Base-by-base conservation (phyloP, 2,329 filamentous ascomycete genomes). In the Aspergillus sp. region DNA sequence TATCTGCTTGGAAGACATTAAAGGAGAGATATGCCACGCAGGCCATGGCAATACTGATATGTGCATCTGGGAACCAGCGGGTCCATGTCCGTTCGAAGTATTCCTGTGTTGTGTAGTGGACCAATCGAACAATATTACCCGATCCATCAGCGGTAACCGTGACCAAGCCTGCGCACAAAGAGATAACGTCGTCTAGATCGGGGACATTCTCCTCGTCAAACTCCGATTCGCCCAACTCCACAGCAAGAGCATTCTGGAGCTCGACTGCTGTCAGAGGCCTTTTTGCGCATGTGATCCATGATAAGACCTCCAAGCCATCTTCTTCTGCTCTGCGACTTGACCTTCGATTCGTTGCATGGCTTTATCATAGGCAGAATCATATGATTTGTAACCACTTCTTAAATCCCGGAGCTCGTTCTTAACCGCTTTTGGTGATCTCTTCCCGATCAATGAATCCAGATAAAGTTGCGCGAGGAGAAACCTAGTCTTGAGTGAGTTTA, bases 221-320 rank as follows among this genome's bases (percentile, higher is more conserved):
- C 1, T 47, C 34, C 0, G 30, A 1, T 2, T 44, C 26, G 0
- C 40, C 52, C 2, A 32, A 1, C 24, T 64, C 55, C 0, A 65
- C 44, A 0, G 60, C 65, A 10, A 72, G 51, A 0, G 65, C 66
- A 38, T 69, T 53, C 30, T 55, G 53, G 3, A 71, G 50, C 35
- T 70, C 64, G 1, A 12, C 0, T 1, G 34, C 47, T 1, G 37
- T 53, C 0, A 71, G 37, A 0, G 45, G 56, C 25, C 56, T 50
- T 27, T 45, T 55, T 1, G 63, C 53, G 24, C 36, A 63, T 0
- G 49, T 52, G 7, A 71, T 58, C 67, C 63, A 71, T 1, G 49
- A 48, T 0, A 71, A 34, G 2, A 53, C 47, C 12, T 58, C 34
- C 5, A 60, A 0, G 68, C 68, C 24, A 68, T 47, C 0, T 54